Conservation (phyloP, 2,329 filamentous ascomycete species). For the Clathrospora elynae region DNA sequence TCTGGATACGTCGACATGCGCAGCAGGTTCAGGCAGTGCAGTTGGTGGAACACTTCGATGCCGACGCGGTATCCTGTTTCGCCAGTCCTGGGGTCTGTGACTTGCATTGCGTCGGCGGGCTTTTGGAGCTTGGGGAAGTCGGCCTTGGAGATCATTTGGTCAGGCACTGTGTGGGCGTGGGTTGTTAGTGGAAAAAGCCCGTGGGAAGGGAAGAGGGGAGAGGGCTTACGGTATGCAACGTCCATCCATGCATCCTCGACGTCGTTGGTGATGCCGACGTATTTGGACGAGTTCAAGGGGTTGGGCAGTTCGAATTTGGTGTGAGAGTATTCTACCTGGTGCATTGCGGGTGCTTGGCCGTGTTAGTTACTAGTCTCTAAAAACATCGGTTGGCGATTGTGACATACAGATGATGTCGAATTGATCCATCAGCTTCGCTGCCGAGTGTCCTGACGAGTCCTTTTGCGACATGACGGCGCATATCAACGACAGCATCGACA, state of each 20-base stretch:
- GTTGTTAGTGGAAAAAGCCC: not conserved
- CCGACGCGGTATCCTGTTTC: slow-evolving; percentile 64
- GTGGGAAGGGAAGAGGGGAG: slow-evolving; percentile 3
- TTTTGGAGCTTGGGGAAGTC: slow-evolving; percentile 62
- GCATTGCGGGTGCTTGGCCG: slow-evolving; percentile 33
- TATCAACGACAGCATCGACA: slow-evolving; percentile 38
- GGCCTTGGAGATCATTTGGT: slow-evolving; percentile 63
- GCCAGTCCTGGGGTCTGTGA: slow-evolving; percentile 62
- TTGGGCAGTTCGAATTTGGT: slow-evolving; percentile 36
- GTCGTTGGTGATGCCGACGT: slow-evolving; percentile 61
- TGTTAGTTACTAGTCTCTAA: slow-evolving; percentile 1
- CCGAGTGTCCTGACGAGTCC: slow-evolving; percentile 27
- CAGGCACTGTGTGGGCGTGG: slow-evolving; percentile 59
- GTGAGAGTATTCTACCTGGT: slow-evolving; percentile 36
- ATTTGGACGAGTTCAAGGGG: slow-evolving; percentile 47
- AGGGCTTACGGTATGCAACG: slow-evolving; percentile 53
- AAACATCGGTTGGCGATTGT: too few relatives aligned
- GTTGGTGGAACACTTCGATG: slow-evolving; percentile 62
- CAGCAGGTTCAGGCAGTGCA: slow-evolving; percentile 46
- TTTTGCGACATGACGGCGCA: slow-evolving; percentile 42
- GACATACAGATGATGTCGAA: slow-evolving; percentile 38
- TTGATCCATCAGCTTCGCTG: slow-evolving; percentile 41
- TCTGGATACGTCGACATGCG: slow-evolving; percentile 44
- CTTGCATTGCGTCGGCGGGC: slow-evolving; percentile 58
- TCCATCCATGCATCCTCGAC: slow-evolving; percentile 64